Conservation (phyloP, 768 basidiomycete genomes). For the Tricholoma matsutake region DNA sequence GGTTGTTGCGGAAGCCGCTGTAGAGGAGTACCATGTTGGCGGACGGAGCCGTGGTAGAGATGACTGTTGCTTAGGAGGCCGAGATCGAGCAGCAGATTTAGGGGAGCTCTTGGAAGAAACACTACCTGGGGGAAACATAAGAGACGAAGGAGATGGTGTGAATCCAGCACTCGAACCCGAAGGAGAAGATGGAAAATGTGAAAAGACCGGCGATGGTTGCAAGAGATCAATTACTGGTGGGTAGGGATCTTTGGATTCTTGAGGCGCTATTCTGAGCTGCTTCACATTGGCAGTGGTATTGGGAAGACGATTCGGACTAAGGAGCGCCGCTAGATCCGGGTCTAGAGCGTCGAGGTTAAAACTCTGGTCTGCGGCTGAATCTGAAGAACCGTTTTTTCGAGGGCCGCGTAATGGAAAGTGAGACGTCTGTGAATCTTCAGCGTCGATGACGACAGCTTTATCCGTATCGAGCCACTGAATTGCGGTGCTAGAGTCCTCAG, state of each 20-base stretch:
- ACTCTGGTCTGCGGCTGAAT: constrained; percentile 36
- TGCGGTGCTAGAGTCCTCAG: constrained; percentile 30
- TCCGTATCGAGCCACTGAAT: constrained; percentile 44
- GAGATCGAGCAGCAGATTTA: constrained; percentile 2
- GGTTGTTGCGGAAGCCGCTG: background rate
- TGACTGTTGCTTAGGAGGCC: constrained; percentile 14
- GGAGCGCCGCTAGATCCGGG: constrained; percentile 61
- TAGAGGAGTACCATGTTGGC: constrained; percentile 12
- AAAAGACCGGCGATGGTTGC: background rate
- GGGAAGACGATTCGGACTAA: constrained; percentile 46
- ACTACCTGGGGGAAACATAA: constrained; percentile 1
- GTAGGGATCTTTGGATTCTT: background rate
- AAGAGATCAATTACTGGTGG: background rate
- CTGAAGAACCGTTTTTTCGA: constrained; percentile 11
- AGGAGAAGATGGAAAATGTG: background rate
- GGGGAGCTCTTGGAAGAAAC: background rate
- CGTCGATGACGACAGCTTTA: constrained; percentile 43
- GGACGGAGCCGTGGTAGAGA: constrained; percentile 19
- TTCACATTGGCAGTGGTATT: background rate
- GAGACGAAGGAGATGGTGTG: constrained; percentile 11
- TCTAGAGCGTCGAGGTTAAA: constrained; percentile 58
- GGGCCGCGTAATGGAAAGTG: background rate
- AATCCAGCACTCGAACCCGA: background rate
- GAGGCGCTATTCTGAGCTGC: background rate
- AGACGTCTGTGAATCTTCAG: background rate